Evolutionary conservation across 352 stramenopile species (phyloP).

Genomic region (Chloridella minuta): DNA sequence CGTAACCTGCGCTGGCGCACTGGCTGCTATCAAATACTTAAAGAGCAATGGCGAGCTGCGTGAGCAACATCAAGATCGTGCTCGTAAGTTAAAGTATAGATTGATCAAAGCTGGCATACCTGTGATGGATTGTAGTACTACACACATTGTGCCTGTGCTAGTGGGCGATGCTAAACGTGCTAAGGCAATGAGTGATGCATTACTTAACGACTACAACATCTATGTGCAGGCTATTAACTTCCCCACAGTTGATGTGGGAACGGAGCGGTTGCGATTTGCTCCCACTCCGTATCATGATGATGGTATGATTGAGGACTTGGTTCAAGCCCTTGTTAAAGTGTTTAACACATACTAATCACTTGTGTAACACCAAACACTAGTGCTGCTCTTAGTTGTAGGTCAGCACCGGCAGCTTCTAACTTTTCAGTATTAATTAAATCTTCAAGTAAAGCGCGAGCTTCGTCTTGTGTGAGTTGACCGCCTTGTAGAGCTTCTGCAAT

Average conservation of each 20-base stretch:
- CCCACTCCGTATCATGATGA: slow-evolving; percentile 41
- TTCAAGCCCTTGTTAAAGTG: slow-evolving; percentile 38
- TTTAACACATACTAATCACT: slow-evolving; percentile 25
- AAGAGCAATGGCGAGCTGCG: slow-evolving; percentile 34
- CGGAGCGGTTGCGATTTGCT: slow-evolving; percentile 49
- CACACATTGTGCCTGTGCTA: slow-evolving; percentile 49
- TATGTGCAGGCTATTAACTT: slow-evolving; percentile 64
- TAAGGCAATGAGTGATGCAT: slow-evolving; percentile 43
- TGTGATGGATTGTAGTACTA: slow-evolving; percentile 36
- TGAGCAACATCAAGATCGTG: slow-evolving; percentile 42
- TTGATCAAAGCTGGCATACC: slow-evolving; percentile 42
- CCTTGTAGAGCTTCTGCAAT: no score
- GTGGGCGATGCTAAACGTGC: slow-evolving; percentile 44
- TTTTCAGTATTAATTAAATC: no score
- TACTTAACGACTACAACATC: slow-evolving; percentile 52
- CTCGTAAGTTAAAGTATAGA: slow-evolving; percentile 37
- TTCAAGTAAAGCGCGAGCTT: no score
- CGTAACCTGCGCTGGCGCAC: slow-evolving; percentile 37
- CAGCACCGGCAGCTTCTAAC: no score
- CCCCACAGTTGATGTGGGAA: slow-evolving; percentile 41
- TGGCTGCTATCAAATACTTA: slow-evolving; percentile 36
- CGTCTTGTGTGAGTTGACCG: no score
- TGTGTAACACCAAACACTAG: no score
- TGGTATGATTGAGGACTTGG: slow-evolving; percentile 44
- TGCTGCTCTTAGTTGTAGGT: no score